A percentile compares a stretch with the other conserved stretches of the same genome.
phyloP scores from a whole-genome alignment of 139 green algal genomes.

The Deuterostichococcus epilithicus region DNA sequence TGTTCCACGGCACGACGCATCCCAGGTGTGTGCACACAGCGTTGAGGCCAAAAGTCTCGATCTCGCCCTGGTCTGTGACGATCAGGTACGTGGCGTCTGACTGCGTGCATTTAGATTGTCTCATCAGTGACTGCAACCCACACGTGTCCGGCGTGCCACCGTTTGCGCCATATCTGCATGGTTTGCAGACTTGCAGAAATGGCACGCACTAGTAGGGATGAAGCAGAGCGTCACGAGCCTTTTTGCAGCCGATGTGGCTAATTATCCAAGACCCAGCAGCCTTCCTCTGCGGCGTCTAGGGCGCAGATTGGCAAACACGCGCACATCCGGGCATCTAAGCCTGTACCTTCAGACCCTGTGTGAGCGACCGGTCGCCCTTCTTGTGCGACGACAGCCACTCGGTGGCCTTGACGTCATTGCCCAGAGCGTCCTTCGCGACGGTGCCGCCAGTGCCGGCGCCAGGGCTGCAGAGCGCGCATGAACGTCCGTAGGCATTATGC shows the following conservation, averaged over 20 bases:
- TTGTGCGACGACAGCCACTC: slow-evolving; percentile 87
- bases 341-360: slow-evolving; percentile 96
- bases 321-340: too few relatives aligned
- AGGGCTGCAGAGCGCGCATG: slow-evolving; percentile 45
- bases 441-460: slow-evolving; percentile 72
- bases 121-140: not conserved
- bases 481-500: not conserved
- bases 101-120: slow-evolving; percentile 24
- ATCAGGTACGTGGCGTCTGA: slow-evolving; percentile 98
- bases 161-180: too few relatives aligned
- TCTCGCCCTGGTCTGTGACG: slow-evolving; percentile 70
- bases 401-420: slow-evolving; percentile 83
- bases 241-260: too few relatives aligned
- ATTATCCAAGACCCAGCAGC: too few relatives aligned
- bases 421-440: slow-evolving; percentile 92
- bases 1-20: slow-evolving; percentile 98
- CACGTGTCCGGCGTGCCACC: too few relatives aligned
- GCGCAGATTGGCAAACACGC: too few relatives aligned
- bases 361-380: slow-evolving; percentile 67
- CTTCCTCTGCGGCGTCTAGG: too few relatives aligned
- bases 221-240: too few relatives aligned
- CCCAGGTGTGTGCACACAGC: slow-evolving; percentile 99
- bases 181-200: too few relatives aligned
- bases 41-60: slow-evolving; percentile 96
- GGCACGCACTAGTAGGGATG: too few relatives aligned